Evolutionary conservation across 192 early-diverging fungal species (phyloP).

Genomic region (Entomortierella lignicola): DNA sequence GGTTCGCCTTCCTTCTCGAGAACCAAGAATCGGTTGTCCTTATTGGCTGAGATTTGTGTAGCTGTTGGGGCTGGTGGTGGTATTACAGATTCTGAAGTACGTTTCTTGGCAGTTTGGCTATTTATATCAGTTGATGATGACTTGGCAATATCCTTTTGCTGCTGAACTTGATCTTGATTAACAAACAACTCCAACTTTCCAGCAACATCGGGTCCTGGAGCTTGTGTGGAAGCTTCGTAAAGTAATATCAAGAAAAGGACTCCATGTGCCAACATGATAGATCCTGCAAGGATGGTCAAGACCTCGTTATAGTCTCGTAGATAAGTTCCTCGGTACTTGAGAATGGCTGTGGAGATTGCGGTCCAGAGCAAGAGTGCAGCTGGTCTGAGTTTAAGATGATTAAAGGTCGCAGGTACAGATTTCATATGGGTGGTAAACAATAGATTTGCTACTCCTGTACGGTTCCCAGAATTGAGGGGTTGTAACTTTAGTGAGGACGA

Average conservation of each 20-base stretch:
- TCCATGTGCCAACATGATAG: slow-evolving; percentile 26
- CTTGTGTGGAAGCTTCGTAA: slow-evolving; percentile 26
- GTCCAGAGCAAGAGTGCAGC: slow-evolving; percentile 42
- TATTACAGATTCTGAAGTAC: slow-evolving; percentile 3
- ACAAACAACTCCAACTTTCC: slow-evolving; percentile 26
- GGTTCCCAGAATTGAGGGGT: slow-evolving; percentile 30
- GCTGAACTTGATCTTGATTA: slow-evolving; percentile 18
- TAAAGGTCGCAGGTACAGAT: slow-evolving; percentile 13
- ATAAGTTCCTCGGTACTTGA: slow-evolving; percentile 21
- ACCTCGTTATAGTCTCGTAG: slow-evolving; percentile 17
- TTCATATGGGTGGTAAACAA: slow-evolving; percentile 36
- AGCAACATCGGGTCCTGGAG: slow-evolving; percentile 15
- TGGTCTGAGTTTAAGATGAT: slow-evolving; percentile 41
- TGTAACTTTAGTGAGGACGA: slow-evolving; percentile 31
- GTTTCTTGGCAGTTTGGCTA: neutral
- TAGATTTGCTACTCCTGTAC: slow-evolving; percentile 12
- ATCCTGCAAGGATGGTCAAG: slow-evolving; percentile 5
- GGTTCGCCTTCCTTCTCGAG: slow-evolving; percentile 4
- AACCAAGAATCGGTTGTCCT: slow-evolving; percentile 42
- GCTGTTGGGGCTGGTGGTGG: neutral
- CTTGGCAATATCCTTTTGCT: neutral
- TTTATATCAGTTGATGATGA: neutral
- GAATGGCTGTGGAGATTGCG: slow-evolving; percentile 23
- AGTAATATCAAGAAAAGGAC: slow-evolving; percentile 27
- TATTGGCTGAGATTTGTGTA: neutral